Conservation (phyloP, 2,329 filamentous ascomycete species). For the Fusarium sp. region DNA sequence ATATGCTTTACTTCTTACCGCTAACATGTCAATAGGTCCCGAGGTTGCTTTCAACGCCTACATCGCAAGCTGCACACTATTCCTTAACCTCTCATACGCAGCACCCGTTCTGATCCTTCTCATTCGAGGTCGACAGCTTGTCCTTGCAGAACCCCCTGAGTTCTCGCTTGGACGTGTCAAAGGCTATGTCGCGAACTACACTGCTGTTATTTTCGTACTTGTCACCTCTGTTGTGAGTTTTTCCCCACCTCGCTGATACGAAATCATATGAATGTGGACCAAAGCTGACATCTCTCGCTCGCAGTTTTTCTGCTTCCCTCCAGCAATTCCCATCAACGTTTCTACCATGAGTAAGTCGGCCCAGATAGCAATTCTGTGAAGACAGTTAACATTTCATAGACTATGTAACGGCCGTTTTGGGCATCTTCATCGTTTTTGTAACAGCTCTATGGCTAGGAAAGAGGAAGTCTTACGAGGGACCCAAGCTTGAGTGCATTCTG, state of each 20-base stretch:
- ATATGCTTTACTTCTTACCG: accelerated
- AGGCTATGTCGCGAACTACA: constrained; percentile 48
- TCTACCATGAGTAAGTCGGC: constrained; percentile 37
- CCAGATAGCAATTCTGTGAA: accelerated
- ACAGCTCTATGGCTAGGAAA: constrained; percentile 27
- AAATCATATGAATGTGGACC: accelerated
- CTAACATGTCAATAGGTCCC: constrained; percentile 43
- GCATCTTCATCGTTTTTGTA: constrained; percentile 45
- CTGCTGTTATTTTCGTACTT: constrained; percentile 51
- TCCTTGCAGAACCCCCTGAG: constrained; percentile 44
- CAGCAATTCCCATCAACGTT: constrained; percentile 31
- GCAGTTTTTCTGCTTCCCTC: constrained; percentile 41
- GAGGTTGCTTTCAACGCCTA: constrained; percentile 60
- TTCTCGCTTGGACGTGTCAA: constrained; percentile 47
- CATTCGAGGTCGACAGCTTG: constrained; percentile 49
- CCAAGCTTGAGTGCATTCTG: constrained; percentile 34
- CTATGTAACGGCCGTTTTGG: constrained; percentile 51
- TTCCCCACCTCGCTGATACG: accelerated
- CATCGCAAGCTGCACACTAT: constrained; percentile 57
- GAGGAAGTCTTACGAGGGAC: constrained; percentile 33
- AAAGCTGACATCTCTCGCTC: not conserved
- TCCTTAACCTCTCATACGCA: constrained; percentile 59
- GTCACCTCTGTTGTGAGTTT: constrained; percentile 51
- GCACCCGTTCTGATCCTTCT: constrained; percentile 54
- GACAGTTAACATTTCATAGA: constrained; percentile 37